Percentiles rank a stretch among this genome's conserved stretches.
Evolutionary conservation across 768 basidiomycete genomes (phyloP).

Genomic region (Cystofilobasidium macerans): DNA sequence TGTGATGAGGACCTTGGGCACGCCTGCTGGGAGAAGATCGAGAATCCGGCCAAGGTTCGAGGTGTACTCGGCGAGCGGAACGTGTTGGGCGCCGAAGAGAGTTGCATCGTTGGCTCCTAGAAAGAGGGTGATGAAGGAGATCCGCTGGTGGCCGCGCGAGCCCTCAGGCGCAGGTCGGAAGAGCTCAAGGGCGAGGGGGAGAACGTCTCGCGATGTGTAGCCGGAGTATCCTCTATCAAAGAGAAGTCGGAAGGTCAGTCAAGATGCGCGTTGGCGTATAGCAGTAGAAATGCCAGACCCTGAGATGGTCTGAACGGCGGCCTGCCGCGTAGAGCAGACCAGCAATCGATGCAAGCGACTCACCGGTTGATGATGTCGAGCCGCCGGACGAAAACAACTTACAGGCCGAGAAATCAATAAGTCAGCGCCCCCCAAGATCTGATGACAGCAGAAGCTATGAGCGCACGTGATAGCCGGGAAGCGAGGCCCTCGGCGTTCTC

Average conservation of each 20-base stretch:
- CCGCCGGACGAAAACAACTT: constrained; percentile 8
- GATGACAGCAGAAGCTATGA: not conserved
- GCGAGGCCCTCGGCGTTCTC: not conserved
- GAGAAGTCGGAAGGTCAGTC: too few relatives aligned
- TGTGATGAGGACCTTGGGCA: constrained; percentile 18
- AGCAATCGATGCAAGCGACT: not conserved
- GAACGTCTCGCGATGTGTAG: constrained; percentile 31
- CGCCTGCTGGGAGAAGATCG: not conserved
- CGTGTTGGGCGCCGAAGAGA: constrained; percentile 7
- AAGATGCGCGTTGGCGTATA: too few relatives aligned
- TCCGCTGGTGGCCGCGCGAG: not conserved
- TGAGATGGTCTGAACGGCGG: too few relatives aligned
- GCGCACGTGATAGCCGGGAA: not conserved
- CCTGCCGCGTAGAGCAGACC: too few relatives aligned
- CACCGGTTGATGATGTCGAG: constrained; percentile 56
- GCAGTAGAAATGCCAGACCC: too few relatives aligned
- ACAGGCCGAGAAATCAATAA: not conserved
- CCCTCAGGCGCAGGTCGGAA: constrained; percentile 1
- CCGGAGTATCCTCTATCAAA: constrained; percentile 33
- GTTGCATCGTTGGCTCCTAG: constrained; percentile 17
- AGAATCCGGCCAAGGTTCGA: constrained; percentile 7
- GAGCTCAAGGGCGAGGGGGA: constrained; percentile 12
- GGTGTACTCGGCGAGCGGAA: constrained; percentile 1
- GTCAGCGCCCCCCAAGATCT: too few relatives aligned
- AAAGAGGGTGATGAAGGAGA: constrained; percentile 7